A percentile compares a stretch with the other conserved stretches of the same genome.
Conservation (phyloP, 805 yeast species). For the Zygoascus biomembranicola region DNA sequence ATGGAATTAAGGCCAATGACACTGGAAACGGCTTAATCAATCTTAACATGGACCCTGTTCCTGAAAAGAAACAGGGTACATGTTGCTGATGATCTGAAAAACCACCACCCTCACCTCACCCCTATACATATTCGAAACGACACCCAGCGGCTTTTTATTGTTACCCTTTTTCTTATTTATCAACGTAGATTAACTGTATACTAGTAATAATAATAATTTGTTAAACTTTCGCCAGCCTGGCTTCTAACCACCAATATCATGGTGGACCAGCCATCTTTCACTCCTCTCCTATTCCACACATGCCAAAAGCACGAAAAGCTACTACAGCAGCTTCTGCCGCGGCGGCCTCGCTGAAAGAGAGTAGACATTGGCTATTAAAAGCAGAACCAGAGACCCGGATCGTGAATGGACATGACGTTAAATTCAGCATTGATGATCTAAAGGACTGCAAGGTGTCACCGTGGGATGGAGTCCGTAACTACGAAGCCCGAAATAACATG, state of each 20-base stretch:
- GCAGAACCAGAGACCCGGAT: slow-evolving; percentile 46
- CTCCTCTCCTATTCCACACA: background rate
- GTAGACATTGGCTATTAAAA: slow-evolving; percentile 43
- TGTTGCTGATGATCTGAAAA: background rate
- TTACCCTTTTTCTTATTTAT: too few relatives aligned
- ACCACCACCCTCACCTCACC: too few relatives aligned
- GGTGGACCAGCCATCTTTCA: background rate
- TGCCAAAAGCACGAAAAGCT: slow-evolving; percentile 1
- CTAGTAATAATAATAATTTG: background rate
- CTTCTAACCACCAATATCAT: background rate
- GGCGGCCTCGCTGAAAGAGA: background rate
- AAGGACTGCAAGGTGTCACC: slow-evolving; percentile 33
- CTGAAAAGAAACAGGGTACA: background rate
- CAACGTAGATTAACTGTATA: background rate
- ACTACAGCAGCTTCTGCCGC: background rate
- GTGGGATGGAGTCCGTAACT: slow-evolving; percentile 58
- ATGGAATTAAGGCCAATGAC: slow-evolving; percentile 21
- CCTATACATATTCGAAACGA: too few relatives aligned
- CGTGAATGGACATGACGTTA: slow-evolving; percentile 43
- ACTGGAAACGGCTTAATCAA: slow-evolving; percentile 12
- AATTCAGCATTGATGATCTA: slow-evolving; percentile 40
- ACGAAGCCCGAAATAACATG: slow-evolving; percentile 48
- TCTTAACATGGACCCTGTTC: slow-evolving; percentile 8
- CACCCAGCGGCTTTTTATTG: too few relatives aligned
- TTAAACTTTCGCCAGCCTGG: background rate